Percentiles rank a stretch among this genome's conserved stretches.
phyloP scores from a whole-genome alignment of 768 basidiomycete genomes.

The Kwoniella dendrophila region DNA sequence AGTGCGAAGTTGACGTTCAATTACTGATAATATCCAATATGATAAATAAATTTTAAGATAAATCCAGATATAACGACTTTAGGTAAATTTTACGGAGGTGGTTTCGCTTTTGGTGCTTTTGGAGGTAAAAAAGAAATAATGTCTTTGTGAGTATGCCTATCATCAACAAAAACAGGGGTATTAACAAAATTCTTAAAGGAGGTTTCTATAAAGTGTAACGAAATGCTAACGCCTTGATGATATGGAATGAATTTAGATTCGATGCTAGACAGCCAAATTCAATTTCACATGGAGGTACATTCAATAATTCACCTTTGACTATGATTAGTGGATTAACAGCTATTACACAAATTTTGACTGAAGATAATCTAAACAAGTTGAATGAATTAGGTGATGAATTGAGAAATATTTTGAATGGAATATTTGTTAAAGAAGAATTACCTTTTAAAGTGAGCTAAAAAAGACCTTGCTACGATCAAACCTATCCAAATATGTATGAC shows the following conservation, averaged over 20 bases:
- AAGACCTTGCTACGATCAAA: background rate
- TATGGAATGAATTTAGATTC: slow-evolving; percentile 15
- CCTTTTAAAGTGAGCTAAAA: slow-evolving; percentile 14
- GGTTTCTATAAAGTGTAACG: too few relatives aligned
- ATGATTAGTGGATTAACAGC: slow-evolving; percentile 33
- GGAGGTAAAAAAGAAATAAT: slow-evolving; percentile 30
- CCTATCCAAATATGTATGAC: background rate
- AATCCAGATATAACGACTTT: slow-evolving; percentile 29
- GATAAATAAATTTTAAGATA: background rate
- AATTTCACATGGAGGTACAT: slow-evolving; percentile 31
- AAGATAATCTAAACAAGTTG: slow-evolving; percentile 11
- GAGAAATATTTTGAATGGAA: slow-evolving; percentile 15
- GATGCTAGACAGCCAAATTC: slow-evolving; percentile 24
- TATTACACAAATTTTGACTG: slow-evolving; percentile 21
- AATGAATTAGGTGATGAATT: slow-evolving; percentile 28
- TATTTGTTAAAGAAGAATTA: slow-evolving; percentile 9
- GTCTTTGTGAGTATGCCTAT: slow-evolving; percentile 24
- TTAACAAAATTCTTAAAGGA: too few relatives aligned
- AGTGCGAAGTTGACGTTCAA: background rate
- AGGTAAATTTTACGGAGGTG: slow-evolving; percentile 36
- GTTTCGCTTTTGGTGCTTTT: slow-evolving; percentile 34
- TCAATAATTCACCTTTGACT: slow-evolving; percentile 34
- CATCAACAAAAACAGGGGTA: too few relatives aligned
- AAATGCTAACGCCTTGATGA: background rate
- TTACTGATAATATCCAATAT: background rate